Evolutionary conservation across 139 green algal genomes (phyloP), one percentile per base, ranked within the genome.

Genomic region (Chara braunii): DNA sequence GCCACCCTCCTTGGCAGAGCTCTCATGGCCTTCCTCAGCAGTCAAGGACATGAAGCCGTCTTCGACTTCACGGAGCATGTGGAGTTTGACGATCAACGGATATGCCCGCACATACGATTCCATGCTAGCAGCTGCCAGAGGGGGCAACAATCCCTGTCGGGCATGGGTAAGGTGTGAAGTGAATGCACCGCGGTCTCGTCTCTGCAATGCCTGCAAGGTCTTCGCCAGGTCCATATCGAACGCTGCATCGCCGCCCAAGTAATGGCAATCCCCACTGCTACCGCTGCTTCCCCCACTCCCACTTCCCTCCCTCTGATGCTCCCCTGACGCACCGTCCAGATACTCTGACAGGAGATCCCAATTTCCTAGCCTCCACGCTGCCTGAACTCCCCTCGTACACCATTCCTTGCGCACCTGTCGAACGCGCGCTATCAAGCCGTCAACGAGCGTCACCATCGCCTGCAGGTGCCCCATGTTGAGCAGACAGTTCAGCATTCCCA

Each of bases 31-130:
- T 48, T 24, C 44, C 57, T 43, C 9, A 23, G 23, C 26, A 63
- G 22, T 6, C 11, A 52, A 23, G 23, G 24, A 23, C 43, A 52
- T 2, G 23, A 23, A 23, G 30, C 12, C 53, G 8, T 60, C 62
- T 65, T 80, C 74, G 18, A 82, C 34, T 44, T 81, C 83, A 35
- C 86, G 82, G 51, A 96, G 75, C 78, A 93, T 87, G 75, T 95
- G 86, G 29, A 97, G 84, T 48, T 84, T 79, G 3, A 91, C 67
- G 1, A 97, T 64, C 43, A 86, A 60, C 0, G 90, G 86, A 80
- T 97, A 95, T 1, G 90, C 90, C 0, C 91, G 81, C 8, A 45
- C 59, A 68, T 96, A 83, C 12, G 58, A 92, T 81, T 97, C 91
- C 76, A 87, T 89, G n/a, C 54, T 67, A 29, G 82, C 87, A 0